A percentile compares a stretch with the other conserved stretches of the same genome.
phyloP scores from a whole-genome alignment of 2,329 filamentous ascomycete genomes.

The Lecanosticta acicola region DNA sequence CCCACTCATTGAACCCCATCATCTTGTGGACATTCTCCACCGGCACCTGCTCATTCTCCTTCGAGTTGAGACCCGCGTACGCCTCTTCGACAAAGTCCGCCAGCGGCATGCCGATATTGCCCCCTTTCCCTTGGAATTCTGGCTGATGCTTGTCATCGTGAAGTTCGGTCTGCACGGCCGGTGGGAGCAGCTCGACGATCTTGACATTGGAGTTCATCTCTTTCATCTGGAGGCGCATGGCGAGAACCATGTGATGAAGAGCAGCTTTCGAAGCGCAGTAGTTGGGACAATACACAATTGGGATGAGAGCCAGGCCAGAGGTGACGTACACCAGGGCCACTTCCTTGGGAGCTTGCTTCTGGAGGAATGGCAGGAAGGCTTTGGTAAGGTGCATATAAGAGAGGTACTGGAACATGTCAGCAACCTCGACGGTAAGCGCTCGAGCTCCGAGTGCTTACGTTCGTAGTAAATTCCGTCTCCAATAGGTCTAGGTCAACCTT shows the following conservation, averaged over 20 bases:
- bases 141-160: constrained; percentile 53
- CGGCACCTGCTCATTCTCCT: constrained; percentile 49
- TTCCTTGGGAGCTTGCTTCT: constrained; percentile 38
- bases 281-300: constrained; percentile 44
- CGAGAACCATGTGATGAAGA: constrained; percentile 50
- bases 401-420: constrained; percentile 32
- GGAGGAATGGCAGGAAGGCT: constrained; percentile 47
- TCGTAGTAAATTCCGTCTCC: constrained; percentile 33
- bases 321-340: constrained; percentile 46
- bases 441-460: constrained; percentile 20
- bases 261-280: constrained; percentile 54
- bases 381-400: constrained; percentile 46
- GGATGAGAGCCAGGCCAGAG: constrained; percentile 47
- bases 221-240: constrained; percentile 47
- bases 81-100: constrained; percentile 48
- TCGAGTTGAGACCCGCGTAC: constrained; percentile 39
- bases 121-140: constrained; percentile 41
- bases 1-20: constrained; percentile 39
- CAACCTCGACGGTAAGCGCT: not conserved
- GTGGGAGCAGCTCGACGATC: constrained; percentile 52
- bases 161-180: constrained; percentile 53
- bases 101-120: constrained; percentile 50
- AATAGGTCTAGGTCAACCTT: constrained; percentile 38
- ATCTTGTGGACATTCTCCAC: constrained; percentile 44
- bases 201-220: constrained; percentile 44